phyloP scores from a whole-genome alignment of 2,329 filamentous ascomycete species.

The Sphaerostilbella broomeana region DNA sequence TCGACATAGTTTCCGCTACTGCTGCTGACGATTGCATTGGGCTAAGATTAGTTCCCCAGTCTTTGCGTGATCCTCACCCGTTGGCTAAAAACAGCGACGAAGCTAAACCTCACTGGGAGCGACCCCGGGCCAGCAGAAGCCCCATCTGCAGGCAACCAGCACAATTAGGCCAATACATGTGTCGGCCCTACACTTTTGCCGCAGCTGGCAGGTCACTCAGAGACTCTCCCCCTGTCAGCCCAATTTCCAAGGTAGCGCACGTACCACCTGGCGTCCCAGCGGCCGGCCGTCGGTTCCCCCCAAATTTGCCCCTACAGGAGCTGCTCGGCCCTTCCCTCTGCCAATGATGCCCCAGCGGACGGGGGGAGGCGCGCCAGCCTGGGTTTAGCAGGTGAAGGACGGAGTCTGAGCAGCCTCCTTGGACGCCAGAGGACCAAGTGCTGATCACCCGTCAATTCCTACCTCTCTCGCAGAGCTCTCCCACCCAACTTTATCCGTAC shows the following conservation, averaged over 20 bases:
- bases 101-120: constrained; percentile 1
- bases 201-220: neutral
- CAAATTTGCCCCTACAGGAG: constrained; percentile 5
- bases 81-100: neutral
- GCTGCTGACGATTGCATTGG: too few species aligned
- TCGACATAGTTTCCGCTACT: too few species aligned
- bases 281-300: neutral
- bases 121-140: constrained; percentile 4
- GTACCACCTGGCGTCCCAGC: constrained; percentile 9
- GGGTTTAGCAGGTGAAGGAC: too few species aligned
- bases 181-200: neutral
- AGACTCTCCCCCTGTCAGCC: constrained; percentile 8
- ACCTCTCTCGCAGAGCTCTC: constrained; percentile 8
- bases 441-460: neutral
- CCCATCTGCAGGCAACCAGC: neutral
- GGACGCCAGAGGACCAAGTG: neutral
- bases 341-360: constrained; percentile 10
- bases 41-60: too few species aligned
- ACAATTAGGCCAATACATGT: neutral
- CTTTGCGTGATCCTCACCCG: constrained; percentile 9
- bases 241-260: constrained; percentile 16
- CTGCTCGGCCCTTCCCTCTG: constrained; percentile 6
- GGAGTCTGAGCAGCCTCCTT: constrained; percentile 7
- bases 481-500: constrained; percentile 1
- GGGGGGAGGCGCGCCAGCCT: too few species aligned